A percentile compares a stretch with the other conserved stretches of the same genome.
Evolutionary conservation across 176 grass and related monocot genomes (phyloP).

Genomic region (Aegilops longissima): DNA sequence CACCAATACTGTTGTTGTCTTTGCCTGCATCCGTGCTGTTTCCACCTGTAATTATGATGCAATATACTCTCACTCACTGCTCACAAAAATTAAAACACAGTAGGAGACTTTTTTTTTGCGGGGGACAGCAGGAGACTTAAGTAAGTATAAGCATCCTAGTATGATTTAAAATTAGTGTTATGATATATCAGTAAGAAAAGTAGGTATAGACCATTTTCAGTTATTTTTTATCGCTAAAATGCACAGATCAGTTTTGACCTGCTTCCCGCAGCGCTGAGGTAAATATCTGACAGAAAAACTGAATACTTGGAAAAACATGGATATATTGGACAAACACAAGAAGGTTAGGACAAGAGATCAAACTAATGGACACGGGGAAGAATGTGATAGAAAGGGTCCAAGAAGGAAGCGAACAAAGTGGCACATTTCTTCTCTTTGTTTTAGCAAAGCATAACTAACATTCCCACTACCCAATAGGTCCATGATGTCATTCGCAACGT

Average conservation of each 20-base stretch:
- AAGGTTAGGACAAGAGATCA: slow-evolving; percentile 18
- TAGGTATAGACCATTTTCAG: background rate
- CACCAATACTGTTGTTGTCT: background rate
- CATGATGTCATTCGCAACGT: background rate
- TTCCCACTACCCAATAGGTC: slow-evolving; percentile 8
- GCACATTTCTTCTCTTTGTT: slow-evolving; percentile 18
- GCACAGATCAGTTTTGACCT: background rate
- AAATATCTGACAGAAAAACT: background rate
- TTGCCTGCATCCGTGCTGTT: slow-evolving; percentile 31
- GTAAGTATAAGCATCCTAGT: background rate
- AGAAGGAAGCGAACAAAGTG: slow-evolving; percentile 24
- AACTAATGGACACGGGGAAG: slow-evolving; percentile 31
- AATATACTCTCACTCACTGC: background rate
- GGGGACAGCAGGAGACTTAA: background rate
- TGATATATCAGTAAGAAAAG: background rate
- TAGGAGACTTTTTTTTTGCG: background rate
- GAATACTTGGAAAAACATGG: slow-evolving; percentile 8
- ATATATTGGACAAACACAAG: background rate
- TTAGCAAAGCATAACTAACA: slow-evolving; percentile 20
- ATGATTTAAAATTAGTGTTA: too few relatives aligned
- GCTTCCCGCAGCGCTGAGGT: background rate
- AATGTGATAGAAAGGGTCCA: slow-evolving; percentile 18
- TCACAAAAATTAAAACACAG: background rate
- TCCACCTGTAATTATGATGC: slow-evolving; percentile 57
- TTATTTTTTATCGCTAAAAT: background rate